phyloP scores from a whole-genome alignment of 352 stramenopile genomes.

The Saprolegnia diclina region DNA sequence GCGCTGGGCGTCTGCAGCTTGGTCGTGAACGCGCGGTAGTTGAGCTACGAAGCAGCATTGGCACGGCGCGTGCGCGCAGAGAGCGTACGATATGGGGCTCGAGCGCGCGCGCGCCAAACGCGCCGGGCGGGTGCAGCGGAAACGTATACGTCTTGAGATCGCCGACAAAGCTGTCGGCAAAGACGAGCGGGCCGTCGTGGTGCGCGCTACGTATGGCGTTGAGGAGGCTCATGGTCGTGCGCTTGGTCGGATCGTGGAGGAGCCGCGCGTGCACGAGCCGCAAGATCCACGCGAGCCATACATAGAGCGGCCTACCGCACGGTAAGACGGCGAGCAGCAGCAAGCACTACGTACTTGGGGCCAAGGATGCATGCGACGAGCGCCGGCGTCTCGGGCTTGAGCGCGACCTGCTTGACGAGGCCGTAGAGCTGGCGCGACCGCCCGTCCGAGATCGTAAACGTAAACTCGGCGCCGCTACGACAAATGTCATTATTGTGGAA shows the following conservation, averaged over 20 bases:
- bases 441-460: slow-evolving; percentile 22
- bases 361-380: slow-evolving; percentile 17
- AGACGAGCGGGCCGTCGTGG: neutral
- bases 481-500: neutral
- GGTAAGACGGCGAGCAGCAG: neutral
- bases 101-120: slow-evolving; percentile 13
- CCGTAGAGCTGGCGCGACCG: slow-evolving; percentile 15
- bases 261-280: slow-evolving; percentile 19
- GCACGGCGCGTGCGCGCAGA: too few relatives aligned
- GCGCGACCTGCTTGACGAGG: slow-evolving; percentile 16
- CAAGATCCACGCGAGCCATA: slow-evolving; percentile 22
- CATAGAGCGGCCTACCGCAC: slow-evolving; percentile 9
- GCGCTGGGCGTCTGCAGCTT: slow-evolving; percentile 8
- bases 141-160: slow-evolving; percentile 15
- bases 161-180: neutral
- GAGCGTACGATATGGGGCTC: slow-evolving; percentile 12
- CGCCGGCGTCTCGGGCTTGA: neutral
- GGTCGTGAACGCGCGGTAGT: slow-evolving; percentile 18
- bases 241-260: slow-evolving; percentile 8
- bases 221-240: neutral
- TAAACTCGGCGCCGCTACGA: slow-evolving; percentile 18
- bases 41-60: neutral
- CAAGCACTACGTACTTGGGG: neutral
- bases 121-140: slow-evolving; percentile 12
- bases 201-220: slow-evolving; percentile 4